phyloP scores from a whole-genome alignment of 1,139 yeast genomes.

The Spathaspora sp. region DNA sequence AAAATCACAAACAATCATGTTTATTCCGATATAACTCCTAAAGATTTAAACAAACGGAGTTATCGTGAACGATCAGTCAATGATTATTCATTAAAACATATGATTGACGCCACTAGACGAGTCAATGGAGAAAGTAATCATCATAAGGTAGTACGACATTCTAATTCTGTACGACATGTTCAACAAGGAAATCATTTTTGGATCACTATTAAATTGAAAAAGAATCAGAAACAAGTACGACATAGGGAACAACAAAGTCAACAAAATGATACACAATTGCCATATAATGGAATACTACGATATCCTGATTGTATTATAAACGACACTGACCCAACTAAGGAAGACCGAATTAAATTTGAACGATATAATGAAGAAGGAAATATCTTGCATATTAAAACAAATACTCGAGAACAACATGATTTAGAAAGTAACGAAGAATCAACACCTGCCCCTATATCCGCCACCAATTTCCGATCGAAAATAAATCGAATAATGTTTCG shows the following conservation, averaged over 20 bases:
- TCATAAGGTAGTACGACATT: neutral
- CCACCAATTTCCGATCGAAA: conserved; percentile 20
- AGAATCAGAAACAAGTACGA: neutral
- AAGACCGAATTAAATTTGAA: conserved; percentile 52
- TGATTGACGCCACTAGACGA: conserved; percentile 8
- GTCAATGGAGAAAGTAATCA: neutral
- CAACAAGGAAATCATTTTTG: neutral
- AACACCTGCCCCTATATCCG: conserved; percentile 18
- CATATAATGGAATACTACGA: conserved; percentile 63
- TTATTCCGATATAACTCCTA: conserved; percentile 21
- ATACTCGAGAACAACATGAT: conserved; percentile 1
- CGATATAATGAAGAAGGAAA: conserved; percentile 26
- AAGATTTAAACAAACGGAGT: conserved; percentile 22
- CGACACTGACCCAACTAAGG: conserved; percentile 56
- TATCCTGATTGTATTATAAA: conserved; percentile 62
- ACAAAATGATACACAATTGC: conserved; percentile 45
- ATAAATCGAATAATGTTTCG: conserved; percentile 64
- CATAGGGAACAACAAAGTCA: conserved; percentile 3
- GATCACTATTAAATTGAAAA: neutral
- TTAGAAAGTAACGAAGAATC: conserved; percentile 12
- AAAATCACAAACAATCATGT: conserved; percentile 27
- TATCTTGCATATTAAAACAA: conserved; percentile 13
- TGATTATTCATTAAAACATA: conserved; percentile 17
- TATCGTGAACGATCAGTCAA: conserved; percentile 16
- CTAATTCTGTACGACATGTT: neutral